phyloP scores from a whole-genome alignment of 768 basidiomycete genomes.

The Pulveroboletus sp. region DNA sequence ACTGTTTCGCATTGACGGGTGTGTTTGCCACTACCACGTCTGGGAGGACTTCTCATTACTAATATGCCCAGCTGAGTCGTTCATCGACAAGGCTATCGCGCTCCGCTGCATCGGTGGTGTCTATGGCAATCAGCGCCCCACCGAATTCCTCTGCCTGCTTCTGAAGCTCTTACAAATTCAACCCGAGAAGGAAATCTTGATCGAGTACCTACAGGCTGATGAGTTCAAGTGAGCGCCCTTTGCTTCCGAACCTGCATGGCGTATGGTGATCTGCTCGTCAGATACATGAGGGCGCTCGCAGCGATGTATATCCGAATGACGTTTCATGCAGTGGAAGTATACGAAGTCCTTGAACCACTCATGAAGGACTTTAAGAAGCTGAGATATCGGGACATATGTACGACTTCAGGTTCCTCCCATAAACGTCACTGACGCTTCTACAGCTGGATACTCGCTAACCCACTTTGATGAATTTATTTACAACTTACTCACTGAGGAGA shows the following conservation, averaged over 20 bases:
- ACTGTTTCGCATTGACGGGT: conserved; percentile 97
- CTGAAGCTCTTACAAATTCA: conserved; percentile 95
- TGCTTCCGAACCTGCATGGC: background rate
- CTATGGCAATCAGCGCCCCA: conserved; percentile 91
- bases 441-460: conserved; percentile 82
- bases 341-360: conserved; percentile 88
- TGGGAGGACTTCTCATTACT: background rate
- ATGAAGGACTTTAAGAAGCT: conserved; percentile 93
- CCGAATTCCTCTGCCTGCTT: conserved; percentile 87
- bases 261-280: conserved; percentile 28
- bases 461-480: conserved; percentile 93
- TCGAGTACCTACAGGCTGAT: conserved; percentile 93
- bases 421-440: background rate
- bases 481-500: conserved; percentile 76
- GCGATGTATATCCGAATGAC: conserved; percentile 95
- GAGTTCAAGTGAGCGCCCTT: conserved; percentile 85
- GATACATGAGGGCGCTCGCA: conserved; percentile 90
- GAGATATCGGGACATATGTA: conserved; percentile 74
- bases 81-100: conserved; percentile 92
- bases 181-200: conserved; percentile 93
- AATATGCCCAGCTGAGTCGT: conserved; percentile 64
- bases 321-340: conserved; percentile 85
- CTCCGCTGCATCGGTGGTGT: conserved; percentile 85
- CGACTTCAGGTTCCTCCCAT: conserved; percentile 21
- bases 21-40: conserved; percentile 17